phyloP scores from a whole-genome alignment of 2,329 filamentous ascomycete genomes.

The Verticillium nonalfalfae region DNA sequence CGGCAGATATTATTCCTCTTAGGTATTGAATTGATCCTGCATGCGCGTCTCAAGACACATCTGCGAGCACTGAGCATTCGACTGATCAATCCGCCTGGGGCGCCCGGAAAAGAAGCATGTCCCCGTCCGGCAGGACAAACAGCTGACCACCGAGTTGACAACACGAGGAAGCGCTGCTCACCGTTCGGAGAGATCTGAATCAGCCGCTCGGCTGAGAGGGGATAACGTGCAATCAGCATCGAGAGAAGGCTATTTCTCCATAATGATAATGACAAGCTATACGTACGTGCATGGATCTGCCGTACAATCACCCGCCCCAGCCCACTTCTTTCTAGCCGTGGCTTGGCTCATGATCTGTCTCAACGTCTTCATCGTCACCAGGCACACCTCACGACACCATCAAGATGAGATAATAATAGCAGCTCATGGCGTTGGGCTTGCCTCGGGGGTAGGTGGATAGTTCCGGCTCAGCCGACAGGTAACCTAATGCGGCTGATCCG shows the following conservation, averaged over 20 bases:
- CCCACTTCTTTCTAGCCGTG: neutral
- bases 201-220: neutral
- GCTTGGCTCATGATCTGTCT: neutral
- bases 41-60: too few relatives aligned
- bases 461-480: neutral
- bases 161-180: neutral
- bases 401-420: neutral
- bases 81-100: neutral
- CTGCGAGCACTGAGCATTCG: too few relatives aligned
- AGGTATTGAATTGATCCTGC: too few relatives aligned
- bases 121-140: neutral
- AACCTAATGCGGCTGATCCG: neutral
- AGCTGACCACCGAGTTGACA: neutral
- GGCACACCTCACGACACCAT: neutral
- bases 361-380: neutral
- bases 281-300: neutral
- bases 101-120: neutral
- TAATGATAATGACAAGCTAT: too few relatives aligned
- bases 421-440: neutral
- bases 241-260: neutral
- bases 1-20: too few relatives aligned
- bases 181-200: neutral
- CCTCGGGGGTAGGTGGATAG: neutral
- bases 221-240: neutral
- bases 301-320: neutral